These are phyloP conservation scores for Astrocystis sublimbata DNA, from an alignment of 495 filamentous ascomycete species.

Conservation along the genomic window DNA sequence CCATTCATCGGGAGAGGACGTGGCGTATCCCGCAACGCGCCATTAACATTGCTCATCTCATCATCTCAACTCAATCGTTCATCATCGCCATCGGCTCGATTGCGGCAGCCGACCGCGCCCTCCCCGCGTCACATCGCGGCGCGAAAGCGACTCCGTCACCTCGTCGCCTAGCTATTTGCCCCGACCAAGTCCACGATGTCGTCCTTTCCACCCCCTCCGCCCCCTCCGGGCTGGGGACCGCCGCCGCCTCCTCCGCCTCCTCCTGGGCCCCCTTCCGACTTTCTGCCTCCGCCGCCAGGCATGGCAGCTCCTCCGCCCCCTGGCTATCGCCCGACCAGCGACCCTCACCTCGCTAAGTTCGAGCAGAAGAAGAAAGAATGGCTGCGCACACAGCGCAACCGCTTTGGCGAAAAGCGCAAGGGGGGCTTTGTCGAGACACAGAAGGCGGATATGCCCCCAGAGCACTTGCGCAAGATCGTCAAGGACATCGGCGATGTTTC, in stretches of 20 bases:
- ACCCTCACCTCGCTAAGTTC: conserved; percentile 91
- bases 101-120: conserved; percentile 22
- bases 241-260: conserved; percentile 73
- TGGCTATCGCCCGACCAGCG: conserved; percentile 79
- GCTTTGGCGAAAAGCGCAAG: conserved; percentile 96
- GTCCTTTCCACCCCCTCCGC: conserved; percentile 63
- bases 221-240: conserved; percentile 57
- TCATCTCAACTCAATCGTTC: neutral
- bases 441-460: conserved; percentile 98
- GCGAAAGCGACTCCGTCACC: conserved; percentile 33
- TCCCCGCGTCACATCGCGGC: conserved; percentile 35
- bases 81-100: conserved; percentile 2
- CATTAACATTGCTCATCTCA: neutral
- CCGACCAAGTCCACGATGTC: conserved; percentile 61
- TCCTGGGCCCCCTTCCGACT: conserved; percentile 70
- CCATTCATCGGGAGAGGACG: conserved; percentile 11
- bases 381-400: conserved; percentile 86
- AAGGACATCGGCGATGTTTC: conserved; percentile 99
- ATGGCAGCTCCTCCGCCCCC: conserved; percentile 82
- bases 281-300: conserved; percentile 63
- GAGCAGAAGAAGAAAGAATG: conserved; percentile 99
- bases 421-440: conserved; percentile 95
- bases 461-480: conserved; percentile 97
- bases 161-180: conserved; percentile 24
- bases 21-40: conserved; percentile 12